Percentiles rank a stretch among this genome's conserved stretches.
Conservation (phyloP, 2,329 filamentous ascomycete species). For the Raffaelea albimanens region DNA sequence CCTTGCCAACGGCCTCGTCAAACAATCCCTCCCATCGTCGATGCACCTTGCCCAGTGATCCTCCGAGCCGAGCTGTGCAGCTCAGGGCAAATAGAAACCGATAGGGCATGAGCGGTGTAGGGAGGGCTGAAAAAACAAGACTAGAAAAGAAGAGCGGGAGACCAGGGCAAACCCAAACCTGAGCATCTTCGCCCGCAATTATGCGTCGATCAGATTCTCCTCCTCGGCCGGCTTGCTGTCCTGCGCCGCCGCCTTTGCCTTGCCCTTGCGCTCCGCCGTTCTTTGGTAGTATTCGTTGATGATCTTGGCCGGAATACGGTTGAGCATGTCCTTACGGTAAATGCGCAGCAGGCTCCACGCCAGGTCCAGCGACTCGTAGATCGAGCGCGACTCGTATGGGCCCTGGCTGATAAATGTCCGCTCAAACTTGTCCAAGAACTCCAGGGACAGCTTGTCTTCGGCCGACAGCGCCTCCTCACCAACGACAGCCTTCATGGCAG, state of each 20-base stretch:
- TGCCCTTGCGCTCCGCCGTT: slow-evolving; percentile 51
- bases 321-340: slow-evolving; percentile 95
- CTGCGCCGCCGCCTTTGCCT: slow-evolving; percentile 46
- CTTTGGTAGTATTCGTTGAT: slow-evolving; percentile 77
- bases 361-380: slow-evolving; percentile 89
- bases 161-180: not conserved
- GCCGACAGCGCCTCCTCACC: slow-evolving; percentile 93
- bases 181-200: not conserved
- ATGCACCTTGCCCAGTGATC: no score
- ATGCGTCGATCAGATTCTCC: slow-evolving; percentile 28
- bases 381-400: slow-evolving; percentile 81
- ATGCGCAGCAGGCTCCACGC: slow-evolving; percentile 95
- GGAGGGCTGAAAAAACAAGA: not conserved
- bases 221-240: slow-evolving; percentile 26
- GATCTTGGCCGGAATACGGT: slow-evolving; percentile 80
- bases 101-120: no score
- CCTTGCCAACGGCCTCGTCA: no score
- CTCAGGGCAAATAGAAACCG: no score
- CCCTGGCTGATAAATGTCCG: slow-evolving; percentile 88
- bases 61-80: no score
- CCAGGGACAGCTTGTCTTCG: slow-evolving; percentile 96
- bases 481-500: slow-evolving; percentile 98
- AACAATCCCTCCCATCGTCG: no score
- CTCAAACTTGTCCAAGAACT: slow-evolving; percentile 98
- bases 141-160: not conserved